Evolutionary conservation across 257 asterid species (phyloP).

Genomic region (Nemophila menziesii): DNA sequence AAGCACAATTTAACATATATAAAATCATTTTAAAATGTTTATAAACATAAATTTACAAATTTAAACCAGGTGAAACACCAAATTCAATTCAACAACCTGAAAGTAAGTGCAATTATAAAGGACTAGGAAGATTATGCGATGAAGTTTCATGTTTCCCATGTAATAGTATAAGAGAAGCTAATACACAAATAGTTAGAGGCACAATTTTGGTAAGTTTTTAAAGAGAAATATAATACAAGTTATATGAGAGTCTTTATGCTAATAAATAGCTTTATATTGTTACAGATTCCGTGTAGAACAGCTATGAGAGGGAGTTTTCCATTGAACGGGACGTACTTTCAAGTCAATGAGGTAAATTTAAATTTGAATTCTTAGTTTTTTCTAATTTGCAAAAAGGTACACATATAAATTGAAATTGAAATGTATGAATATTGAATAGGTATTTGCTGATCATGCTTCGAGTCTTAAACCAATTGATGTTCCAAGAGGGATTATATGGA

Average conservation of each 20-base stretch:
- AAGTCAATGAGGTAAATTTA: slow-evolving; percentile 75
- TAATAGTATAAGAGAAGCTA: slow-evolving; percentile 53
- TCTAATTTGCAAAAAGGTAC: not conserved
- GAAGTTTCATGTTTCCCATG: slow-evolving; percentile 53
- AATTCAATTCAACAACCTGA: slow-evolving; percentile 69
- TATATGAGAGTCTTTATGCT: slow-evolving; percentile 10
- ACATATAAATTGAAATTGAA: not conserved
- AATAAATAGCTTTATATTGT: slow-evolving; percentile 13
- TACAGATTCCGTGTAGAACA: slow-evolving; percentile 88
- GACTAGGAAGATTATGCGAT: slow-evolving; percentile 39
- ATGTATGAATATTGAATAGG: slow-evolving; percentile 32
- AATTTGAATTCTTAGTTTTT: not conserved
- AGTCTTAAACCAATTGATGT: slow-evolving; percentile 66
- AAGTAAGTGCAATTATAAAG: slow-evolving; percentile 35
- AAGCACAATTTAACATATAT: not conserved
- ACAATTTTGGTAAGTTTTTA: slow-evolving; percentile 79
- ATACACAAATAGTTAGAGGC: slow-evolving; percentile 75
- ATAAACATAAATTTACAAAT: not conserved
- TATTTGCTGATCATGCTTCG: slow-evolving; percentile 82
- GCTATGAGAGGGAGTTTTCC: slow-evolving; percentile 98
- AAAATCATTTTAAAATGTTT: not conserved
- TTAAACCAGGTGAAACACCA: slow-evolving; percentile 65
- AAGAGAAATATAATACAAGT: slow-evolving; percentile 4
- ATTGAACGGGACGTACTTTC: slow-evolving; percentile 93
- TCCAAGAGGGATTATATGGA: slow-evolving; percentile 66